Percentiles rank a stretch among this genome's conserved stretches.
These are phyloP conservation scores for Ceratocystis ficicola DNA, from an alignment of 2,329 filamentous ascomycete species.

Conservation along the genomic window DNA sequence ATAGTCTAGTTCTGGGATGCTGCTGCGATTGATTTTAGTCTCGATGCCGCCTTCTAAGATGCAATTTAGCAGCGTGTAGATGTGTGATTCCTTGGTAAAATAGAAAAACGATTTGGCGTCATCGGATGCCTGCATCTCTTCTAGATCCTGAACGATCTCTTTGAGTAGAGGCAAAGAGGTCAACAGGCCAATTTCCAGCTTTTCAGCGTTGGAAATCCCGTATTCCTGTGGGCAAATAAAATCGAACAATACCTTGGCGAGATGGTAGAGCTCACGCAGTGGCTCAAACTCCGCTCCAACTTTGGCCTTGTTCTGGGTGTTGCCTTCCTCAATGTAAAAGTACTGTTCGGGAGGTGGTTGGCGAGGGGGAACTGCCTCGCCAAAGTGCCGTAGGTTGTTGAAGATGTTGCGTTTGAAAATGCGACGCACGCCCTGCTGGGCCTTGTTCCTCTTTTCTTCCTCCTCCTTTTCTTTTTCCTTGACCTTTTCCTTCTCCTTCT, in stretches of 20 bases:
- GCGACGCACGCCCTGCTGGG: constrained; percentile 31
- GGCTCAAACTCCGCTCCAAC: constrained; percentile 76
- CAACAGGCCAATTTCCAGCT: constrained; percentile 93
- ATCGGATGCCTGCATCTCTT: constrained; percentile 90
- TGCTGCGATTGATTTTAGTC: constrained; percentile 89
- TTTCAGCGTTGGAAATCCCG: constrained; percentile 87
- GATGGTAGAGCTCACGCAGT: constrained; percentile 79
- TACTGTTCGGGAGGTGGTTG: constrained; percentile 51
- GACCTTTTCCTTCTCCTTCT: constrained; percentile 31
- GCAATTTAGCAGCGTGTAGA: constrained; percentile 95
- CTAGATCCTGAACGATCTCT: constrained; percentile 91
- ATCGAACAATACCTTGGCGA: constrained; percentile 91
- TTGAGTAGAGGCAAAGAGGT: constrained; percentile 88
- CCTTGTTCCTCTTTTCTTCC: constrained; percentile 27
- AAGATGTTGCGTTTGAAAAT: constrained; percentile 52
- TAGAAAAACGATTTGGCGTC: constrained; percentile 96
- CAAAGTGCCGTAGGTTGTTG: constrained; percentile 38
- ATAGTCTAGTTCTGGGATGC: constrained; percentile 94
- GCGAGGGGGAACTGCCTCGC: constrained; percentile 33
- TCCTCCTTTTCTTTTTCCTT: constrained; percentile 32
- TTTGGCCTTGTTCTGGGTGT: constrained; percentile 62
- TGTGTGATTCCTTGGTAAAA: constrained; percentile 98
- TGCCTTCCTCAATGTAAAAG: constrained; percentile 79
- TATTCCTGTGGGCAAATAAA: constrained; percentile 98
- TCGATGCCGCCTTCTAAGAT: constrained; percentile 94